A percentile compares a stretch with the other conserved stretches of the same genome.
phyloP scores from a whole-genome alignment of 2,329 filamentous ascomycete genomes.

The Cordyceps fumosorosea region DNA sequence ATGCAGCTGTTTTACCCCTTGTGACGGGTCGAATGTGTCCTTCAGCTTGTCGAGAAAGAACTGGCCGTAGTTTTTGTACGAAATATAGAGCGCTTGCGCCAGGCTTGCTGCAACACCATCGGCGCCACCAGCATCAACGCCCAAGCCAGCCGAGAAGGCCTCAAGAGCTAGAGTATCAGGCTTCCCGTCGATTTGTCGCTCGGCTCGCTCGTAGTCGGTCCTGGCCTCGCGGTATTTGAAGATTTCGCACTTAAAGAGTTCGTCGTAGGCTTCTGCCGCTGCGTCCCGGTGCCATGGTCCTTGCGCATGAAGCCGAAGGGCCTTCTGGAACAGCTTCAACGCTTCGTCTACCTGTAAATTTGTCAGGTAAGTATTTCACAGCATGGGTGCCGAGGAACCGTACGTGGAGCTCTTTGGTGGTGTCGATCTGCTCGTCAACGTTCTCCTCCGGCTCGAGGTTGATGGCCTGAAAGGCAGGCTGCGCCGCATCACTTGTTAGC shows the following conservation, averaged over 20 bases:
- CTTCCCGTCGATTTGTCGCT: conserved; percentile 45
- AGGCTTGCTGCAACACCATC: conserved; percentile 75
- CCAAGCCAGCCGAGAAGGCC: conserved; percentile 44
- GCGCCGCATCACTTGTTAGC: conserved; percentile 10
- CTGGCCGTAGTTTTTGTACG: conserved; percentile 93
- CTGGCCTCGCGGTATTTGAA: conserved; percentile 85
- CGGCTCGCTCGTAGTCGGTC: conserved; percentile 74
- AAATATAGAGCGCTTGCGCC: conserved; percentile 83
- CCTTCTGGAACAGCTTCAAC: conserved; percentile 86
- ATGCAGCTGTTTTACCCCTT: conserved; percentile 45
- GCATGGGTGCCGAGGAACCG: conserved; percentile 9
- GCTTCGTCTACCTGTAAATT: conserved; percentile 74
- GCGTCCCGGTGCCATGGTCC: conserved; percentile 69
- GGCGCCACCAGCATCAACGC: conserved; percentile 52
- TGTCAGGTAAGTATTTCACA: background rate
- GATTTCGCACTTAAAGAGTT: conserved; percentile 85
- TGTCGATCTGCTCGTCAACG: conserved; percentile 84
- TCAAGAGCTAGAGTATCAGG: conserved; percentile 36
- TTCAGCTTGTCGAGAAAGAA: conserved; percentile 66
- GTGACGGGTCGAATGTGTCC: conserved; percentile 20
- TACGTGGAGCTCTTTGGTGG: conserved; percentile 86
- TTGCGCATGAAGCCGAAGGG: conserved; percentile 85
- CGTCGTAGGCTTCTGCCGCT: conserved; percentile 74
- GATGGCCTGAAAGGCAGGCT: conserved; percentile 74
- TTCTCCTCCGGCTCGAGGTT: conserved; percentile 93